Evolutionary conservation across 208 protist genomes (phyloP), one percentile per base, ranked within the genome.

Genomic region (Acanthamoeba lenticulata): DNA sequence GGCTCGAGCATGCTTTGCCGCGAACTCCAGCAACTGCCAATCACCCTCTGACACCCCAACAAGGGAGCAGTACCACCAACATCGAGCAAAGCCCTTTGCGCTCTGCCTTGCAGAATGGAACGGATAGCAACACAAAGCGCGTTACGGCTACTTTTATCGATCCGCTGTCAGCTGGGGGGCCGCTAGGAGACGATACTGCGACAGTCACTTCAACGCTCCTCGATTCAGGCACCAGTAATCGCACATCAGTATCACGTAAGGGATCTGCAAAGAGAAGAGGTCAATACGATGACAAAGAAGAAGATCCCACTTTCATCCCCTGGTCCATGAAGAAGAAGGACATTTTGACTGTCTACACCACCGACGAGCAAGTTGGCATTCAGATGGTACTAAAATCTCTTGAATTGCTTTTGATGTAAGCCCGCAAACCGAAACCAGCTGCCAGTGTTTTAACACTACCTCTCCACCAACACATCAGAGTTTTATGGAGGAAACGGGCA

Each of bases 301-400:
- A 79, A 21, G 69, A 79, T 21, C 69, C 69, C 24, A 92, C 57
- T 24, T 95, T 96, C 79, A 86, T 96, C 40, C 95, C 95, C 38
- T 96, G 95, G 95, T 42, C 88, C 42, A 89, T 94, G 52, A 81
- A 93, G 47, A 96, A 96, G 62, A 79, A 93, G 62, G 69, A 40
- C 32, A 96, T 96, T 52, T 86, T 96, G 27, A 91, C 94, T 47
- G 69, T 94, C 86, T 96, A 95, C 55, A 95, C 95, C 36, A 94
- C 91, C 27, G 77, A 94, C 81, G 90, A 95, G 11, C 38, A 44
- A 21, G 55, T 57, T 5, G 62, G 38, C 60, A 95, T 96, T 49
- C 92, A 94, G 90, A 85, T 96, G 34, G 85, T 93, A 69, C 45
- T 69, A 44, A n/a, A n/a, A n/a, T n/a, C n/a, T n/a, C n/a, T n/a